Percentiles rank a stretch among this genome's conserved stretches.
Evolutionary conservation across 208 protist genomes (phyloP).

Genomic region (Trypanosoma brucei): DNA sequence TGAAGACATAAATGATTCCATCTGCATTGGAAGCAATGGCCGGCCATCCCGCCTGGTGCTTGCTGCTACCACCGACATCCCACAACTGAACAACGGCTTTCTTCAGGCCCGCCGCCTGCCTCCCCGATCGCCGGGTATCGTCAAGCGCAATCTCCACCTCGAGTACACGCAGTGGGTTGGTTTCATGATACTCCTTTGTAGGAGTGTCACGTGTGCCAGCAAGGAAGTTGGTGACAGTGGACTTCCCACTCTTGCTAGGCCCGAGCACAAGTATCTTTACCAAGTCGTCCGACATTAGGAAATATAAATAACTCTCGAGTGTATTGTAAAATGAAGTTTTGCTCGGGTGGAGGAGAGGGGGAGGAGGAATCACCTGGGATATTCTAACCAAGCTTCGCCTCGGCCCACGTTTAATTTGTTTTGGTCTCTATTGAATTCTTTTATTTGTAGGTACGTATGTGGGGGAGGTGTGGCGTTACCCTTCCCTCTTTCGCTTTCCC

Average conservation of each 20-base stretch:
- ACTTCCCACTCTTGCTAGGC: constrained; percentile 81
- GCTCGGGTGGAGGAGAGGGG: no score
- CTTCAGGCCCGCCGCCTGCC: constrained; percentile 33
- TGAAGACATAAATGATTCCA: constrained; percentile 88
- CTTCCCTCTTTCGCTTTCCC: no score
- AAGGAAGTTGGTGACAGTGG: constrained; percentile 79
- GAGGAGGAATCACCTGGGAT: no score
- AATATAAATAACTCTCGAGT: background rate
- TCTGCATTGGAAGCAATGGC: constrained; percentile 66
- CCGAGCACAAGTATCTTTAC: constrained; percentile 85
- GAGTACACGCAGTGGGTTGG: constrained; percentile 81
- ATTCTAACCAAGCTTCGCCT: no score
- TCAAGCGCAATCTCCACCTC: constrained; percentile 82
- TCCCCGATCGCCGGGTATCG: constrained; percentile 32
- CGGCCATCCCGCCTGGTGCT: constrained; percentile 84
- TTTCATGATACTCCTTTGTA: constrained; percentile 79
- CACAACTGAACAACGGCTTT: constrained; percentile 77
- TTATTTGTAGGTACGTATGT: no score
- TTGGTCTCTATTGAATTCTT: no score
- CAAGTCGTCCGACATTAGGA: constrained; percentile 49
- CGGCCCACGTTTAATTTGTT: no score
- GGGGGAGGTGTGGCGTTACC: no score
- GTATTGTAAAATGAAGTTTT: no score
- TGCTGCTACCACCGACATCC: constrained; percentile 80
- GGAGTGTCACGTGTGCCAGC: constrained; percentile 72